Evolutionary conservation across 2,329 filamentous ascomycete genomes (phyloP), one percentile per base, ranked within the genome.

Genomic region (Sclerotinia nivalis): DNA sequence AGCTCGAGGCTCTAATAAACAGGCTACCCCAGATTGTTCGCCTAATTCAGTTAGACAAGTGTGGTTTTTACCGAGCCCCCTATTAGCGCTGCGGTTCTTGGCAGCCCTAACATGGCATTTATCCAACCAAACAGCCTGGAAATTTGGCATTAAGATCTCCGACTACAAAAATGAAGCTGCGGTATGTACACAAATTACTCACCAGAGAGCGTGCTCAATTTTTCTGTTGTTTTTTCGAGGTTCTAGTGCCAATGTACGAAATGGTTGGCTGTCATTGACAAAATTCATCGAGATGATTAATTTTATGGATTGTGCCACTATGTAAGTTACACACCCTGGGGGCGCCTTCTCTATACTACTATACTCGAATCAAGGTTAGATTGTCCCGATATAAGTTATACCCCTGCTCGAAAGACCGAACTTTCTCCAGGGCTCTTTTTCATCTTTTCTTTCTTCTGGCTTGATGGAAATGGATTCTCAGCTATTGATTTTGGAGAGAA

Each of bases 311-410:
- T 5, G 15, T 7, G 34, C 7, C 22, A 34, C 18, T 13, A 22
- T 6, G 4, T 7, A 37, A n/a, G 1, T n/a, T n/a, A 18, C 0
- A 9, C 2, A 0, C 1, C 2, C 6, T 0, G 0, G 55, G 9
- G 22, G 4, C 1, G 6, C 13, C 5, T n/a, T 40, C 20, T 40
- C 10, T 34, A 20, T 10, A 12, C 10, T 15, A 3, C 4, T 58
- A 22, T 58, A n/a, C 34, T 22, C n/a, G 4, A 15, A n/a, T 37
- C 2, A n/a, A 58, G 12, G 0, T 15, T 25, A 47, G 40, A 4
- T 47, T 47, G 58, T 8, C 10, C 18, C 22, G 7, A 20, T 25
- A 10, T 6, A 31, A 43, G 7, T 10, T 45, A 60, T 9, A 20
- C 5, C 28, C 9, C 10, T 15, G 13, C 40, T 12, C 25, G 13